Evolutionary conservation across 257 asterid genomes (phyloP), one percentile per base, ranked within the genome.

Genomic region (Plantago major): DNA sequence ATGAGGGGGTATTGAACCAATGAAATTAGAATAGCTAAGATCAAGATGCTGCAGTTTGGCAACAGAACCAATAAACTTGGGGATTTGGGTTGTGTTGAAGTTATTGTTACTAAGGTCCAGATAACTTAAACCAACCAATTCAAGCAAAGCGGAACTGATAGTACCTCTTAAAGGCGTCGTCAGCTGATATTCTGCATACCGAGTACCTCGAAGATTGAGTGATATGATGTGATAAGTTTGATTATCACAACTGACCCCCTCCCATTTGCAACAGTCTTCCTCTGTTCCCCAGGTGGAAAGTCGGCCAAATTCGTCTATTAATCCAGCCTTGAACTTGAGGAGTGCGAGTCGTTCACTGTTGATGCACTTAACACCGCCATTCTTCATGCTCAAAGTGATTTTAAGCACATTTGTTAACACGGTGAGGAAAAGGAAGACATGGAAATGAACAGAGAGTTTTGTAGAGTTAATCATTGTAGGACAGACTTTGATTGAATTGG

Each of bases 61-160:
- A 2, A 67, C 46, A 12, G 38, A 46, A 52, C 72, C 71, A 30
- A 76, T 9, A 3, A 49, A 76, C 2, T 71, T 65, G 50, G 74
- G 74, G 12, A 76, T 44, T 43, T 7, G 54, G 37, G 14, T 43
- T 13, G 13, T 16, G 6, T 6, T 60, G 17, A 71, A 76, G 46
- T 60, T 55, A 55, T 67, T 67, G 48, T 7, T 10, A 52, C 77
- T 71, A 0, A 71, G 48, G 63, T 76, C 74, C 38, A 71, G 56
- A 14, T 71, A 61, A 0, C 60, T 60, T 14, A 75, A 38, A 16
- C 55, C 64, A 11, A n/a, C 9, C 51, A 75, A 65, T 22, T 38
- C 66, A 51, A 58, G 67, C 58, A 71, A 60, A 58, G 26, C 63
- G 5, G 47, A n/a, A 44, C 61, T 64, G 1, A 52, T 14, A 0